Conservation (phyloP, 2,329 filamentous ascomycete species). For the Thielaviopsis cerberus region DNA sequence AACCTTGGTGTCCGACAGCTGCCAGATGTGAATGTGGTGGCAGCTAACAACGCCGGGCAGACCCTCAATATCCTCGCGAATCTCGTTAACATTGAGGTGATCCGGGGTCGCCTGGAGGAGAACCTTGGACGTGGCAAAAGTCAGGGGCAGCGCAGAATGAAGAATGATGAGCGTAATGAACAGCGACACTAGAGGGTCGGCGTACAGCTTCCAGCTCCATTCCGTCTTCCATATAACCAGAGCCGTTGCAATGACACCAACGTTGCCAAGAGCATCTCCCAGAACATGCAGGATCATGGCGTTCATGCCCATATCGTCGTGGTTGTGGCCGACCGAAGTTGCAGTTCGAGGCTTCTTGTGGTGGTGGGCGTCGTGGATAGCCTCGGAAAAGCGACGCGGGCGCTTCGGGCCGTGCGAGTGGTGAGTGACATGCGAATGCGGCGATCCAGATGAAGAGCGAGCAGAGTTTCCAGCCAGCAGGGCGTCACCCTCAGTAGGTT, state of each 20-base stretch:
- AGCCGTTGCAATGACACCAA: constrained; percentile 68
- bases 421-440: constrained; percentile 13
- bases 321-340: constrained; percentile 46
- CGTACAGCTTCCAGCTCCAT: constrained; percentile 66
- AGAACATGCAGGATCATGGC: constrained; percentile 61
- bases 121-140: constrained; percentile 65
- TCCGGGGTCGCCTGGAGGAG: constrained; percentile 85
- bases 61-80: constrained; percentile 74
- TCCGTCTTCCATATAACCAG: constrained; percentile 81
- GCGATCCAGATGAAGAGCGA: constrained; percentile 15
- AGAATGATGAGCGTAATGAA: constrained; percentile 74
- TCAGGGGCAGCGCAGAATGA: constrained; percentile 58
- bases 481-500: constrained; percentile 27
- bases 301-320: constrained; percentile 89
- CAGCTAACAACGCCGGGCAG: constrained; percentile 76
- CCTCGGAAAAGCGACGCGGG: constrained; percentile 28
- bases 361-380: constrained; percentile 53
- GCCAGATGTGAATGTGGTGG: constrained; percentile 96
- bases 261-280: constrained; percentile 69
- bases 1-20: constrained; percentile 84
- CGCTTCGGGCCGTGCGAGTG: constrained; percentile 14
- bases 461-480: constrained; percentile 26
- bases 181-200: constrained; percentile 79
- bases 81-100: constrained; percentile 71
- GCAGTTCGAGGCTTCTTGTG: constrained; percentile 56